phyloP scores from a whole-genome alignment of 208 protist species.

The Leishmania martiniquensis region DNA sequence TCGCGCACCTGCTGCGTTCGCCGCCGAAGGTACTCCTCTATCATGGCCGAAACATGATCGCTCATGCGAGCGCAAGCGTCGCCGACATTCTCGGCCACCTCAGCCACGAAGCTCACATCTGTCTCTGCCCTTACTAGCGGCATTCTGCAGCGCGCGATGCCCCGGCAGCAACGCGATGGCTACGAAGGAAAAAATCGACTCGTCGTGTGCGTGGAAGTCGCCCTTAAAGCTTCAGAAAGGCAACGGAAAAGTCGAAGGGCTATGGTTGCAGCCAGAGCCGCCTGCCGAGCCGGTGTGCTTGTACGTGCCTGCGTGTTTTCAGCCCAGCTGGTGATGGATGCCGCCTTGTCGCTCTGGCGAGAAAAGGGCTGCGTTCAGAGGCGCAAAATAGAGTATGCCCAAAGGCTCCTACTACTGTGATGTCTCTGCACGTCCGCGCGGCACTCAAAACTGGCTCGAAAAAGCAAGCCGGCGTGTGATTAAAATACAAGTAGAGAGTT shows the following conservation, averaged over 20 bases:
- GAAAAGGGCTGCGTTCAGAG: not conserved
- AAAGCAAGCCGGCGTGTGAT: not conserved
- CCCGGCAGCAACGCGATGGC: not conserved
- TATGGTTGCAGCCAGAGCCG: not conserved
- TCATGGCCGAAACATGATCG: constrained; percentile 51
- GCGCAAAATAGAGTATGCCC: not conserved
- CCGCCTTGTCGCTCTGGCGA: not conserved
- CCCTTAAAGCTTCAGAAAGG: not conserved
- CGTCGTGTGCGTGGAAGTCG: not conserved
- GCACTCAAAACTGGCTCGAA: not conserved
- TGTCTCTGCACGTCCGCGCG: not conserved
- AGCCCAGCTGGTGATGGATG: not conserved
- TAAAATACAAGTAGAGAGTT: not conserved
- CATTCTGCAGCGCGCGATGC: constrained; percentile 27
- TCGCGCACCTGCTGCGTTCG: constrained; percentile 28
- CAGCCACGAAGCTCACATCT: constrained; percentile 54
- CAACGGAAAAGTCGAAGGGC: not conserved
- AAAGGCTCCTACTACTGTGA: not conserved
- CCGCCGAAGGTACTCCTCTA: constrained; percentile 64
- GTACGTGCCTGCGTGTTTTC: not conserved
- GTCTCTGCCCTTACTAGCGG: constrained; percentile 43
- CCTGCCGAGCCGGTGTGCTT: not conserved
- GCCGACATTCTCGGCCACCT: constrained; percentile 37
- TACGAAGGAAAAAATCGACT: not conserved
- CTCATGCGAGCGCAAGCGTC: constrained; percentile 19